Base-by-base conservation (phyloP, 345 rosid genomes). In the Sonneratia caseolaris region DNA sequence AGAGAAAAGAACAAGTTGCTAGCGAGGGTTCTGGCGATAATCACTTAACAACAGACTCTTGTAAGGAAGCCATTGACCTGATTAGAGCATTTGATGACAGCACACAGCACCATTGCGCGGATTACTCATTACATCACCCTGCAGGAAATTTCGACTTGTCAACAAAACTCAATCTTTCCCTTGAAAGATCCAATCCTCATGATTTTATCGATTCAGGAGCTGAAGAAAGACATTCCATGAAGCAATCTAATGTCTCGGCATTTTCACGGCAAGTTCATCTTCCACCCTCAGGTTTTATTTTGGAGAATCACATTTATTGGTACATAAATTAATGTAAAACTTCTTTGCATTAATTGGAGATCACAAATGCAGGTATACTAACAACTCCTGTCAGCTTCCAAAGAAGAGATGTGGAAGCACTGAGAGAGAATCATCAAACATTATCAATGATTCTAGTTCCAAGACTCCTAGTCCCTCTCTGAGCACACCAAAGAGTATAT, bases 211-310 rank as follows among this genome's bases (percentile, higher is more conserved):
- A 76, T 79, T 84, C 79, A 61, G 66, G 47, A 61, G 62, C 82
- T n/a, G 88, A 82, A 76, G 91, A 85, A 72, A 77, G 76, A 61
- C 83, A 78, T 27, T 72, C 78, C 47, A 83, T 94, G 45, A 81
- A 81, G 81, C 95, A 86, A 59, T 91, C 97, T 62, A 79, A 79
- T 84, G 87, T 91, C 79, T 94, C 97, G 0, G 97, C 98, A 72
- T 94, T 94, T 77, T 80, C 93, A 6, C 80, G 89, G 97, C 87
- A 74, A 80, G 90, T 76, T 66, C 69, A 43, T 66, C 72, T 43
- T 74, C 64, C 27, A 38, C 49, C 48, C 19, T 53, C 13, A 2
- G 35, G 16, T 67, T 22, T 37, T 21, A 68, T 15, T n/a, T 35
- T 66, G 4, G 11, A 37, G 22, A 6, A 19, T 22, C 24, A 4